Evolutionary conservation across 495 filamentous ascomycete genomes (phyloP), one percentile per base, ranked within the genome.

Genomic region (Pyrenula massariospora): DNA sequence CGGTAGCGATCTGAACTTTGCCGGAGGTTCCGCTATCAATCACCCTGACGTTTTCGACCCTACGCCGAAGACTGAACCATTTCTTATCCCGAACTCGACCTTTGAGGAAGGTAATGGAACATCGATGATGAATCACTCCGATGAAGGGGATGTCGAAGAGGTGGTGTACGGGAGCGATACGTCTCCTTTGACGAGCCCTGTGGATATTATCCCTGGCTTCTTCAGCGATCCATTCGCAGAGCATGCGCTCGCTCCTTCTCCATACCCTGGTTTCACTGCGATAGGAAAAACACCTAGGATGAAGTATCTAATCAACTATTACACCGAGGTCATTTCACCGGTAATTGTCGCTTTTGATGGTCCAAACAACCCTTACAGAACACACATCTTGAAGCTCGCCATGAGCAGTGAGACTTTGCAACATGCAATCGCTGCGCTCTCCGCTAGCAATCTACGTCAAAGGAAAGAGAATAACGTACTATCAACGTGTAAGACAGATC

Each of bases 311-410:
- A 78, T 80, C 60, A 77, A 76, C 58, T 80, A 80, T 58, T 80
- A 93, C 68, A 84, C 91, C 56, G 92, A 91, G 63, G 85, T 87
- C 60, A 90, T 97, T 68, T 93, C 91, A 58, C 87, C 89, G 0
- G 86, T 88, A 58, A 86, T 96, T 62, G 90, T 96, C 15, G 85
- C 90, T 51, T 93, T 96, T 69, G 92, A 97, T 64, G 83, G 83
- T 10, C 86, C 88, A 10, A 81, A 73, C 12, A 86, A 96, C 63
- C 92, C 92, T 1, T 97, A 91, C 65, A 78, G 92, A 55, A 84
- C 84, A 54, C 85, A 94, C 59, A 84, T 97, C 49, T 76, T 96
- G 31, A 84, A 82, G 21, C 77, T 96, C 47, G 88, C 89, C 19
- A 76, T 84, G 52, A 74, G 80, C 24, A 96, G 88, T 67, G 82